Evolutionary conservation across 441 rosid species (phyloP).

Genomic region (Breynia disticha): DNA sequence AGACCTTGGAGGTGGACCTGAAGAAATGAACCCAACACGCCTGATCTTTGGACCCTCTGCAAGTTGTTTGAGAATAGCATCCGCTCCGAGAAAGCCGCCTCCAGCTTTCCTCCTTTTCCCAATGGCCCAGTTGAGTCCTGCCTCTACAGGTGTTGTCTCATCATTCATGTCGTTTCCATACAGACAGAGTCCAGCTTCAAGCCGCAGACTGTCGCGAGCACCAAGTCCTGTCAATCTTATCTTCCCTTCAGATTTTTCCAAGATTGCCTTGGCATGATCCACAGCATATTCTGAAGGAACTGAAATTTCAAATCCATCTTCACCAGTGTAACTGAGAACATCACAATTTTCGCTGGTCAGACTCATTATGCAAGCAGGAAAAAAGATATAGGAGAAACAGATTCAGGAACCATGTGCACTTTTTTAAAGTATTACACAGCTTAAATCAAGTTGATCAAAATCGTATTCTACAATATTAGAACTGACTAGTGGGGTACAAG

Average conservation of each 20-base stretch:
- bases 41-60: constrained; percentile 74
- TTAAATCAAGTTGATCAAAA: too few relatives aligned
- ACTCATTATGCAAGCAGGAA: too few relatives aligned
- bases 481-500: too few relatives aligned
- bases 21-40: constrained; percentile 67
- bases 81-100: constrained; percentile 89
- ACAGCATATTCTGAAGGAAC: constrained; percentile 79
- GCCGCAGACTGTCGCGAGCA: constrained; percentile 90
- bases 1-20: constrained; percentile 84
- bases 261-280: constrained; percentile 79
- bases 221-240: constrained; percentile 84
- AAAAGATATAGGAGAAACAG: too few relatives aligned
- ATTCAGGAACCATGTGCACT: too few relatives aligned
- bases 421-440: too few relatives aligned
- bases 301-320: constrained; percentile 97
- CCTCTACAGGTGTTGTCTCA: constrained; percentile 79
- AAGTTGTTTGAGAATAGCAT: constrained; percentile 76
- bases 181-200: constrained; percentile 84
- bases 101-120: constrained; percentile 89
- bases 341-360: too few relatives aligned
- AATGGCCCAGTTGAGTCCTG: constrained; percentile 93
- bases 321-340: constrained; percentile 69
- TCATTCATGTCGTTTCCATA: constrained; percentile 98
- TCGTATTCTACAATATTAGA: too few relatives aligned
- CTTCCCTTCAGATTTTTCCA: constrained; percentile 89